Conservation (phyloP, 2,329 filamentous ascomycete genomes). For the Sporothrix curviconia region DNA sequence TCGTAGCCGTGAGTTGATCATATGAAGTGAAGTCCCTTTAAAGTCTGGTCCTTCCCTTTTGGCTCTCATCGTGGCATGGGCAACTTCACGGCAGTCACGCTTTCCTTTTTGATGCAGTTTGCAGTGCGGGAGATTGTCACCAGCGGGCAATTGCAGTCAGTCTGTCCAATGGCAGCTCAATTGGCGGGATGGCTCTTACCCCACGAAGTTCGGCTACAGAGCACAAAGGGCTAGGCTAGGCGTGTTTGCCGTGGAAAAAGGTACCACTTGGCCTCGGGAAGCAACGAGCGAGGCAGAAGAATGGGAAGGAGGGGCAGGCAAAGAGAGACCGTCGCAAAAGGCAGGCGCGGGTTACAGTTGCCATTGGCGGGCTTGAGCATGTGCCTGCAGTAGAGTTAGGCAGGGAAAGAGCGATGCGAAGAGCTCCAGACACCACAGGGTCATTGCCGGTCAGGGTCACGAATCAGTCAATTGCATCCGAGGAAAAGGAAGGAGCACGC, state of each 20-base stretch:
- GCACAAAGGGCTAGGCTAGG: neutral
- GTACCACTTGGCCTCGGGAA: conserved; percentile 8
- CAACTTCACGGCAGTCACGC: neutral
- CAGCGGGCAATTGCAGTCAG: neutral
- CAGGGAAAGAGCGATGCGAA: neutral
- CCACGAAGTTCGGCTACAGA: conserved; percentile 9
- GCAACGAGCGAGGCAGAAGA: neutral
- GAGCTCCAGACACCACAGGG: no score
- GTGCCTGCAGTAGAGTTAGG: neutral
- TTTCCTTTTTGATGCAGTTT: neutral
- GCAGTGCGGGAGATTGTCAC: no score
- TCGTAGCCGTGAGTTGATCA: no score
- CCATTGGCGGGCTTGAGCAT: conserved; percentile 6
- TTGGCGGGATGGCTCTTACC: no score
- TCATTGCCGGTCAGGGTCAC: no score
- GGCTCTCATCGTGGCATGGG: neutral
- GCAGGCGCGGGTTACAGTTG: conserved; percentile 6
- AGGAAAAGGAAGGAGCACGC: neutral
- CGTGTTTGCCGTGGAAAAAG: conserved; percentile 13
- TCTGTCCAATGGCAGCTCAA: neutral
- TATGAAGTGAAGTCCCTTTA: no score
- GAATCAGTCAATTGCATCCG: neutral
- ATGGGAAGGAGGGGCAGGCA: neutral
- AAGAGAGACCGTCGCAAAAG: neutral
- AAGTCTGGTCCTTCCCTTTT: neutral